Evolutionary conservation across 139 green algal species (phyloP), one percentile per base, ranked within the genome.

Genomic region (Picochlorum sp.): DNA sequence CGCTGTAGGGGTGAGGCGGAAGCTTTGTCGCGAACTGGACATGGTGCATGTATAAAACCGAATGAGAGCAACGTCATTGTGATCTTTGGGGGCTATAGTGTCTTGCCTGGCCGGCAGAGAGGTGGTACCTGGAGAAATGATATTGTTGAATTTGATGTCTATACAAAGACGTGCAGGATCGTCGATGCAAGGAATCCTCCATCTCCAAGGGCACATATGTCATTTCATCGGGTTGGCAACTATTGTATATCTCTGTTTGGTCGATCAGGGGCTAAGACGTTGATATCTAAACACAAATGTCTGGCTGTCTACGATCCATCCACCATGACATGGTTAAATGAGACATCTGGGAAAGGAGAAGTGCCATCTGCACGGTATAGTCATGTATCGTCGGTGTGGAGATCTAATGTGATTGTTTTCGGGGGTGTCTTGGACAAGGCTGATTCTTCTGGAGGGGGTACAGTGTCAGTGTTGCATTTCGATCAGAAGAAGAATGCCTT

Each of bases 11-110:
- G 34, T 41, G 34, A 41, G 0, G 8, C 34, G 0, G 34, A 41
- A 13, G 34, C 34, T 0, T 41, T 41, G 8, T 41, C 34, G 4
- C 34, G 34, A 7, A 74, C 57, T 6, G 67, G 59, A 4, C 68
- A 75, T 66, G 68, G 49, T 14, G 68, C 61, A 13, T 75, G 68
- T 60, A 13, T 60, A 6, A 49, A 70, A 54, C 68, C 68, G 13
- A 45, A 15, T 16, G 49, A 60, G 9, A 37, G 50, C 1, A 3
- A 26, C 11, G 45, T 45, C 23, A 49, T 75, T 13, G 34, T 75
- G 21, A 38, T 75, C 28, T 54, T 65, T 56, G 68, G 68, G 3
- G 68, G 68, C 21, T 75, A 75, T 49, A 60, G 67, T 23, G 20
- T 34, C 4, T 31, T 0, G 14, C 26, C 28, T 10, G n/a, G 13